Percentiles rank a stretch among this genome's conserved stretches.
phyloP scores from a whole-genome alignment of 1,284 basidiomycete species.

The Papiliotrema flavescens region DNA sequence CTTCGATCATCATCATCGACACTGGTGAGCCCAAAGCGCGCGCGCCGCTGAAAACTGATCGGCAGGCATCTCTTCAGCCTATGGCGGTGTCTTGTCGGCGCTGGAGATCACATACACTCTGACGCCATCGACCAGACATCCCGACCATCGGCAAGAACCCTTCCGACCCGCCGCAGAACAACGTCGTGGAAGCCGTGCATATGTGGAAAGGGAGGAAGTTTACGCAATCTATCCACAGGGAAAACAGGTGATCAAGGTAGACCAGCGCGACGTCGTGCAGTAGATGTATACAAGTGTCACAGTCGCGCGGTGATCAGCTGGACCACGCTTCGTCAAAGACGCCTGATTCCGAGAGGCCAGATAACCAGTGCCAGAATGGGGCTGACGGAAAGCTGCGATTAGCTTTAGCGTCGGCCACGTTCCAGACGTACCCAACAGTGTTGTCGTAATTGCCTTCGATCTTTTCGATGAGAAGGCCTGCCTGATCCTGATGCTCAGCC shows the following conservation, averaged over 20 bases:
- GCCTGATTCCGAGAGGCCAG: conserved; percentile 41
- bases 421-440: conserved; percentile 63
- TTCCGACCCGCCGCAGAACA: conserved; percentile 8
- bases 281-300: conserved; percentile 3
- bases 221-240: conserved; percentile 63
- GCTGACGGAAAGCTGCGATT: conserved; percentile 39
- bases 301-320: not conserved
- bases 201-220: conserved; percentile 73
- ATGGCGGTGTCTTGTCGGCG: conserved; percentile 84
- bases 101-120: conserved; percentile 78
- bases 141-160: conserved; percentile 31
- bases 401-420: not conserved
- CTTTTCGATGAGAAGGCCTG: conserved; percentile 72
- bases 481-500: conserved; percentile 60
- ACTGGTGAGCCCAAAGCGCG: conserved; percentile 62
- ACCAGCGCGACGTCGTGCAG: conserved; percentile 28
- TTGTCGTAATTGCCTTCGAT: conserved; percentile 92
- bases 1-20: conserved; percentile 87
- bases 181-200: conserved; percentile 34
- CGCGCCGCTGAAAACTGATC: conserved; percentile 73
- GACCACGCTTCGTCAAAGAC: conserved; percentile 43
- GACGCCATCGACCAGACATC: conserved; percentile 21
- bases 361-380: conserved; percentile 48
- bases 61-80: conserved; percentile 82
- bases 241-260: conserved; percentile 37